phyloP scores from a whole-genome alignment of 495 filamentous ascomycete genomes.

The Xylaria acuta region DNA sequence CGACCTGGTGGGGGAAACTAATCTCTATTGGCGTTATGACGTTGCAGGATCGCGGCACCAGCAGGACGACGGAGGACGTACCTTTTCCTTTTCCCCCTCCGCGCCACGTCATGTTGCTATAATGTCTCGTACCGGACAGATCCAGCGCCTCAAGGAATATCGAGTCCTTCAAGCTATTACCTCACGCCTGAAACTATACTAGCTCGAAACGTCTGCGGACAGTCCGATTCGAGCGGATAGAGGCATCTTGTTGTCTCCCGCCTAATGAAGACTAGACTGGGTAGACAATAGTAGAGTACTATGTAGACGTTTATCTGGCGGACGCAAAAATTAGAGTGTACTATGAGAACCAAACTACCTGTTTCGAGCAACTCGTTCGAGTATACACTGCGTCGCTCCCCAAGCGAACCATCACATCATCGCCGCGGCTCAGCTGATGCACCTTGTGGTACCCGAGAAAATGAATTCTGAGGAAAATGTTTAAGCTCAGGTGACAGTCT shows the following conservation, averaged over 20 bases:
- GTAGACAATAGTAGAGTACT: too few relatives aligned
- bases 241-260: not conserved
- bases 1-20: not conserved
- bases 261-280: too few relatives aligned
- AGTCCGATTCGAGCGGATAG: not conserved
- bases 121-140: slow-evolving; percentile 5
- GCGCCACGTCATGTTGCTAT: not conserved
- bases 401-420: slow-evolving; percentile 12
- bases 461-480: not conserved
- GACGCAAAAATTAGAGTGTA: not conserved
- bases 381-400: not conserved
- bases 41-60: not conserved
- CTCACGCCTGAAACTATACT: not conserved
- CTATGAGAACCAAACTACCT: not conserved
- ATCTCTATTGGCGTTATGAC: slow-evolving; percentile 13
- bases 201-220: not conserved
- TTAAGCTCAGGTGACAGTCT: slow-evolving; percentile 1
- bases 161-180: not conserved
- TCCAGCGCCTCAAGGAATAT: not conserved
- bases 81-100: not conserved
- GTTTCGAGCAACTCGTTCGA: not conserved
- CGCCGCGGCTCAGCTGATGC: slow-evolving; percentile 20
- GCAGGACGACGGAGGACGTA: not conserved
- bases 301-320: too few relatives aligned
- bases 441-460: not conserved